Conservation (phyloP, 768 basidiomycete genomes). For the Tremella mesenterica region DNA sequence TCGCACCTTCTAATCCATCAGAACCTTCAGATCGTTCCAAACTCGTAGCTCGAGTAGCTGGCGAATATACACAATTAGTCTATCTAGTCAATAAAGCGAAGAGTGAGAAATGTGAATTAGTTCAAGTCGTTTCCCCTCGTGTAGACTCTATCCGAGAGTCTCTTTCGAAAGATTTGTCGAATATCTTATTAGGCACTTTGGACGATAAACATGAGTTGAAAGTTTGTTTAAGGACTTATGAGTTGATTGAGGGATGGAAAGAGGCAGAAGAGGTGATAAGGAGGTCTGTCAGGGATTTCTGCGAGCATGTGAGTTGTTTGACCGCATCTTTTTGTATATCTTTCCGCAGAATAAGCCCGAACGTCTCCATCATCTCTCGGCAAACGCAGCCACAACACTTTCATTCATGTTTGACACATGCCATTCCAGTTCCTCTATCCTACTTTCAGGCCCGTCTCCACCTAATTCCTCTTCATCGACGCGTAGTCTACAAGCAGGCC, state of each 20-base stretch:
- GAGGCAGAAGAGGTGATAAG: slow-evolving; percentile 82
- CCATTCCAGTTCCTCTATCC: no score
- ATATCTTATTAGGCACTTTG: slow-evolving; percentile 63
- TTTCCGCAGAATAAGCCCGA: no score
- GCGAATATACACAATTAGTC: slow-evolving; percentile 83
- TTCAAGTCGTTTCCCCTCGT: slow-evolving; percentile 67
- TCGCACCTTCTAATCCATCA: slow-evolving; percentile 45
- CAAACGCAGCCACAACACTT: no score
- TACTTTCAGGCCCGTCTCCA: no score
- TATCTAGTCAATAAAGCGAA: slow-evolving; percentile 81
- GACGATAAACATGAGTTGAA: slow-evolving; percentile 16
- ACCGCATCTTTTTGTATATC: not conserved
- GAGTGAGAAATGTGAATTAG: slow-evolving; percentile 65
- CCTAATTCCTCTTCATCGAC: no score
- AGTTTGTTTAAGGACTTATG: slow-evolving; percentile 41
- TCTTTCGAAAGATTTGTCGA: slow-evolving; percentile 75
- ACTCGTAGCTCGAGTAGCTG: slow-evolving; percentile 63
- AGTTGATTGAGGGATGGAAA: slow-evolving; percentile 65
- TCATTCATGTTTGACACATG: no score
- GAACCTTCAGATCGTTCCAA: slow-evolving; percentile 20
- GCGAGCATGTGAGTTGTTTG: slow-evolving; percentile 58
- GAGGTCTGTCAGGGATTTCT: slow-evolving; percentile 60
- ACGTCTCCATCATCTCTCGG: no score
- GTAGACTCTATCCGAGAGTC: slow-evolving; percentile 76
- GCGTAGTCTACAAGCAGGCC: no score